Evolutionary conservation across 2,329 filamentous ascomycete genomes (phyloP).

Genomic region (Corynespora cassiicola): DNA sequence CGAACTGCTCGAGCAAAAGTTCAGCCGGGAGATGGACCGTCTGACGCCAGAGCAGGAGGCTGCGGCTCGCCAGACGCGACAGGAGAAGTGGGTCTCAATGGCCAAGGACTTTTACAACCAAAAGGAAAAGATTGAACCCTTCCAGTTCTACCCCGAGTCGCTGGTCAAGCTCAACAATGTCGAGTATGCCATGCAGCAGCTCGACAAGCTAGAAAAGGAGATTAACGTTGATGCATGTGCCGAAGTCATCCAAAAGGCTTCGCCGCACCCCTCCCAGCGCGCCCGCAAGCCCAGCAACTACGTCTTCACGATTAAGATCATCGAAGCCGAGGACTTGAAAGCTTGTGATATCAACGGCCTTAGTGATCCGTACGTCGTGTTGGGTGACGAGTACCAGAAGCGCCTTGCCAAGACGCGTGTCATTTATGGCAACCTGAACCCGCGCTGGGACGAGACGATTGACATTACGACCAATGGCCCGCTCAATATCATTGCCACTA

Average conservation of each 20-base stretch:
- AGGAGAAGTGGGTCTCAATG: conserved; percentile 91
- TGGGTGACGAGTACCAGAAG: conserved; percentile 97
- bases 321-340: conserved; percentile 96
- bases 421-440: conserved; percentile 87
- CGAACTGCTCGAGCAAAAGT: conserved; percentile 84
- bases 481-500: conserved; percentile 92
- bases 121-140: conserved; percentile 93
- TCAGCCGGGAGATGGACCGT: conserved; percentile 91
- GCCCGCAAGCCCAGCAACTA: conserved; percentile 81
- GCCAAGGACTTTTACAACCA: conserved; percentile 92
- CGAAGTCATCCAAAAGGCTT: conserved; percentile 75
- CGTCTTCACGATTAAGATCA: conserved; percentile 98
- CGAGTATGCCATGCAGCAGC: conserved; percentile 89
- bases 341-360: conserved; percentile 95
- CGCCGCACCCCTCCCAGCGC: conserved; percentile 73
- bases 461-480: conserved; percentile 93
- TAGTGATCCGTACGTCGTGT: conserved; percentile 95
- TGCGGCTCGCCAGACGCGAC: conserved; percentile 76
- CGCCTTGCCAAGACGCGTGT: conserved; percentile 93
- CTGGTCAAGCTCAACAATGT: conserved; percentile 98
- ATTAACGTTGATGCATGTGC: conserved; percentile 94
- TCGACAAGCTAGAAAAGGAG: conserved; percentile 86
- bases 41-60: conserved; percentile 87
- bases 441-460: conserved; percentile 95
- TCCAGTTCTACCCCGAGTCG: conserved; percentile 96